Evolutionary conservation across 352 stramenopile species (phyloP), one percentile per base, ranked within the genome.

Genomic region (Phytophthora fragariaefolia): DNA sequence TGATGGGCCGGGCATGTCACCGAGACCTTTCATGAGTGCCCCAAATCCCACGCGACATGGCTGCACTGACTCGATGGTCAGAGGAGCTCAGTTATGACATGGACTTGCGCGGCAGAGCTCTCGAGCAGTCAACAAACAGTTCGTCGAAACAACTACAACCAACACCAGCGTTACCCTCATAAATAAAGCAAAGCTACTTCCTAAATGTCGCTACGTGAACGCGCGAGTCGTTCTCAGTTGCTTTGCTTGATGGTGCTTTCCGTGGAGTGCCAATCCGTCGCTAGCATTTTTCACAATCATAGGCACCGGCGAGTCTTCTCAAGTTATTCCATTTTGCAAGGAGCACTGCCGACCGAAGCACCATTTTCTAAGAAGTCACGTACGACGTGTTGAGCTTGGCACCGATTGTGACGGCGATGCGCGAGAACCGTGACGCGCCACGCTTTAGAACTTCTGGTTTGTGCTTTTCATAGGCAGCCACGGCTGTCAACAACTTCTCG

Each of bases 381-480:
- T 90, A 95, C 13, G 80, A 80, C 24, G 87, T 93, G 38, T 69
- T 89, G 43, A 95, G 77, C 69, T 92, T 95, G 48, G 87, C 85
- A 28, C 87, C 87, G 40, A 95, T 92, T 0, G 82, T 71, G 27
- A 92, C 68, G 12, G 85, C 85, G 49, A 95, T 89, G 26, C 83
- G 82, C 27, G 74, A 79, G 61, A 95, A 95, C 22, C 83, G 77
- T 20, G 60, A 62, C 9, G 85, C 76, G 15, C 82, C 74, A 9
- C 85, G 80, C 43, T 89, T 85, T 42, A 95, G 56, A 36, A 95
- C 85, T 30, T 92, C 82, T 2, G 87, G 87, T 17, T 93, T 91
- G 58, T 95, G 82, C 63, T 95, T 95, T 63, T 92, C 87, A 51
- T 90, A 93, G 10, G 87, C 85, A 22, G 87, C 81, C 22, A 95